These are phyloP conservation scores for Dendrobium chrysotoxum DNA, from an alignment of 106 monocot genomes.

Conservation along the genomic window DNA sequence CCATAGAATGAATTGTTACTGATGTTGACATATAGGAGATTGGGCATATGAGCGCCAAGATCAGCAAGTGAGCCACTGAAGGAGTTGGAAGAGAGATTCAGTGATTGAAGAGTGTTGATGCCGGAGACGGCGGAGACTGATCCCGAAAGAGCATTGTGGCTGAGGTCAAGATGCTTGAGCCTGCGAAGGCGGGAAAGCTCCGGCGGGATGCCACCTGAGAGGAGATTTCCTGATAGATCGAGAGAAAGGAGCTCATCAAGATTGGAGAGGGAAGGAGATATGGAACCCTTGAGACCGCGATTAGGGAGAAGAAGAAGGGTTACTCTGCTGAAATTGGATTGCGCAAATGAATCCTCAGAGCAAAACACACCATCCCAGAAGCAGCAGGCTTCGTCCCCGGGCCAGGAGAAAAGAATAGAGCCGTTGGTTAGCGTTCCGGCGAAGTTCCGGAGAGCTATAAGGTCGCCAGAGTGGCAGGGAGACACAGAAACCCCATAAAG, in stretches of 20 bases:
- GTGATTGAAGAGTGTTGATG: conserved; percentile 15
- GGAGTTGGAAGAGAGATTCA: conserved; percentile 50
- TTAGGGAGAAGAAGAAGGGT: conserved; percentile 27
- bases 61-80: conserved; percentile 34
- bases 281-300: conserved; percentile 32
- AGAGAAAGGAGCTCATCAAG: conserved; percentile 19
- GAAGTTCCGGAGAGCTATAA: conserved; percentile 35
- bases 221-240: conserved; percentile 27
- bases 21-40: conserved; percentile 28
- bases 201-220: conserved; percentile 20
- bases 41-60: conserved; percentile 5
- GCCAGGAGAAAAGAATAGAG: conserved; percentile 18
- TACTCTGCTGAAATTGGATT: conserved; percentile 18
- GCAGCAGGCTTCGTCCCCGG: conserved; percentile 32
- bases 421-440: conserved; percentile 30
- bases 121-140: conserved; percentile 10
- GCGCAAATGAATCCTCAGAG: not conserved
- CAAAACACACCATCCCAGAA: conserved; percentile 49
- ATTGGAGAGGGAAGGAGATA: conserved; percentile 20
- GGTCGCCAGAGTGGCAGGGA: conserved; percentile 41
- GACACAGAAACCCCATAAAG: not conserved
- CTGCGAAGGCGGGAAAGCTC: conserved; percentile 14
- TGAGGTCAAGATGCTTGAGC: conserved; percentile 46
- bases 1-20: conserved; percentile 60
- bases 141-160: conserved; percentile 46